Percentiles rank a stretch among this genome's conserved stretches.
These are phyloP conservation scores for Hysterium pulicare DNA, from an alignment of 2,329 filamentous ascomycete species.

Conservation along the genomic window DNA sequence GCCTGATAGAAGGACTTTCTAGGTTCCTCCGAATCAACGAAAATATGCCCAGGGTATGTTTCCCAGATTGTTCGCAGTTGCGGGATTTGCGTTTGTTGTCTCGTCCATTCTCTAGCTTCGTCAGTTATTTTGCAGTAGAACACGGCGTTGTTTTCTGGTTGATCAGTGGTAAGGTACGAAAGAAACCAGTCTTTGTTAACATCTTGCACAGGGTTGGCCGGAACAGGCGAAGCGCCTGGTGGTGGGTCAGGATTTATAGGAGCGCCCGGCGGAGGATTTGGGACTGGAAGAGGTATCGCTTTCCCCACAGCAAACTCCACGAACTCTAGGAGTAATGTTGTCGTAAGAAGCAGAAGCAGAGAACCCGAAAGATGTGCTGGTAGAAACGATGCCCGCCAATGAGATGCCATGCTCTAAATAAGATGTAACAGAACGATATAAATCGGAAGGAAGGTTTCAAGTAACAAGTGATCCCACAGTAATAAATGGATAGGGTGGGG, in stretches of 20 bases:
- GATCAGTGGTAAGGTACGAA: neutral
- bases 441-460: neutral
- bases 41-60: neutral
- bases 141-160: neutral
- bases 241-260: neutral
- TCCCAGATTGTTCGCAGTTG: neutral
- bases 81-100: neutral
- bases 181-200: slow-evolving; percentile 1
- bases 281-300: neutral
- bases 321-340: neutral
- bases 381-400: neutral
- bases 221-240: neutral
- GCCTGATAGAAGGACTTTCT: neutral
- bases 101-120: neutral
- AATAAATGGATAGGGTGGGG: neutral
- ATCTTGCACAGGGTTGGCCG: neutral
- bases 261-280: neutral
- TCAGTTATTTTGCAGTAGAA: neutral
- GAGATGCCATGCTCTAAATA: neutral
- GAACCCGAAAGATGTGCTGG: neutral
- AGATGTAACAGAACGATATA: neutral
- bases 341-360: neutral
- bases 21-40: neutral
- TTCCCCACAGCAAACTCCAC: neutral
- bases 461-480: neutral